A percentile compares a stretch with the other conserved stretches of the same genome.
Conservation (phyloP, 768 basidiomycete species). For the Paxillus rubicundulus region DNA sequence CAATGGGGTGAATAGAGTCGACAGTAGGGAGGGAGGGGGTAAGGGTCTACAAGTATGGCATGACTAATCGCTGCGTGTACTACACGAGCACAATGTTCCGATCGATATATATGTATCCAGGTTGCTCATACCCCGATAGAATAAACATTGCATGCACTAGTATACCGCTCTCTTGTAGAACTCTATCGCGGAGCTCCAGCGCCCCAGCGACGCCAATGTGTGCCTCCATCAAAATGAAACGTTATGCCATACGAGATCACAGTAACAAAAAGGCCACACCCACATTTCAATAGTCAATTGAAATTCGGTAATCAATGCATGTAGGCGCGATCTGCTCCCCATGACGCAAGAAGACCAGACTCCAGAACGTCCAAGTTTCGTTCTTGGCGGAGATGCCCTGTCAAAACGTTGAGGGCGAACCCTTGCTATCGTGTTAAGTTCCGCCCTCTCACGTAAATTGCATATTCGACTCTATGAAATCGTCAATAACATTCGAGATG, state of each 20-base stretch:
- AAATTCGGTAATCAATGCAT: background rate
- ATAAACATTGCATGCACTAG: no score
- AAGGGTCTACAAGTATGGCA: no score
- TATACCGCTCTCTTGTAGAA: no score
- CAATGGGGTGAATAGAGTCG: no score
- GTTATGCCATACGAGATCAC: background rate
- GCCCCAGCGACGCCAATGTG: background rate
- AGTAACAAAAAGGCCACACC: no score
- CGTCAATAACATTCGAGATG: background rate
- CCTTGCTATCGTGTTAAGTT: background rate
- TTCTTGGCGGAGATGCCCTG: background rate
- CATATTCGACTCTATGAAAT: conserved; percentile 6
- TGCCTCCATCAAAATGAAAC: background rate
- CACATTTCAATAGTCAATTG: background rate
- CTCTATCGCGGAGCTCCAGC: no score
- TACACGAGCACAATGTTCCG: no score
- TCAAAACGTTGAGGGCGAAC: background rate
- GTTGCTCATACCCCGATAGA: no score
- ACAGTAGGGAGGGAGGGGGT: no score
- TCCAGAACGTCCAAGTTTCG: background rate
- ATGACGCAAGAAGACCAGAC: background rate
- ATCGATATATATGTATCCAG: no score
- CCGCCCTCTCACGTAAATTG: conserved; percentile 15
- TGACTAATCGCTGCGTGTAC: no score
- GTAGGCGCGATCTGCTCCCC: background rate